Base-by-base conservation (phyloP, 2,329 filamentous ascomycete genomes). In the Penicillium sp. region DNA sequence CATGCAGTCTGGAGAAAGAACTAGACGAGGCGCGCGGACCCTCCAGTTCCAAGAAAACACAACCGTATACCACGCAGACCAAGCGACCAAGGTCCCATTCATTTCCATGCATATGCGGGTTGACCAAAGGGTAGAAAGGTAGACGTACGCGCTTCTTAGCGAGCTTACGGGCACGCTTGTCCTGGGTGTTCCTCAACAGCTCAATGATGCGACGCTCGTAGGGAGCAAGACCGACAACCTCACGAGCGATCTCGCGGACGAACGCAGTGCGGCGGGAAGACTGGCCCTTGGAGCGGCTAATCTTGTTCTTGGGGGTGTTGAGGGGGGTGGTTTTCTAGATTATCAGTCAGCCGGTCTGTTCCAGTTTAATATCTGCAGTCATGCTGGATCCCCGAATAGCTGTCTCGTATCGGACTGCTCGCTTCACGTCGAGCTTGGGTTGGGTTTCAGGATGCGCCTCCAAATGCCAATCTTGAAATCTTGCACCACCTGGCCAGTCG, bases 171-270 rank as follows among this genome's bases (percentile, higher is more conserved):
- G 90, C 90, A 74, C 90, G 87, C 86, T 96, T 96, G 76, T 98
- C 92, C 79, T 94, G 93, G 77, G 80, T 84, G 85, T 98, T 98
- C 66, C 92, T 87, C 74, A 98, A 84, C 69, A 98, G 77, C 81
- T 98, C 92, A 69, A 98, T 94, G 61, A 98, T 86, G 68, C 92
- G 88, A 73, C 92, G 90, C 83, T 98, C 92, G 72, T 98, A 92
- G 65, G 86, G 86, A 60, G 86, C 86, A 60, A 92, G 84, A 67
- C 85, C 92, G 72, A 89, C 82, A 71, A 96, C 92, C 78, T 98
- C 92, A 80, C 93, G 94, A 71, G 95, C 87, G 68, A 98, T 84
- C 67, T 95, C 89, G 62, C 92, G 81, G 60, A 96, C 90, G 75
- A 98, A 96, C 62, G 85, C 82, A 61, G 92, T 96, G 66, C 89